Evolutionary conservation across 768 basidiomycete species (phyloP).

Genomic region (Sutorius australiensis): DNA sequence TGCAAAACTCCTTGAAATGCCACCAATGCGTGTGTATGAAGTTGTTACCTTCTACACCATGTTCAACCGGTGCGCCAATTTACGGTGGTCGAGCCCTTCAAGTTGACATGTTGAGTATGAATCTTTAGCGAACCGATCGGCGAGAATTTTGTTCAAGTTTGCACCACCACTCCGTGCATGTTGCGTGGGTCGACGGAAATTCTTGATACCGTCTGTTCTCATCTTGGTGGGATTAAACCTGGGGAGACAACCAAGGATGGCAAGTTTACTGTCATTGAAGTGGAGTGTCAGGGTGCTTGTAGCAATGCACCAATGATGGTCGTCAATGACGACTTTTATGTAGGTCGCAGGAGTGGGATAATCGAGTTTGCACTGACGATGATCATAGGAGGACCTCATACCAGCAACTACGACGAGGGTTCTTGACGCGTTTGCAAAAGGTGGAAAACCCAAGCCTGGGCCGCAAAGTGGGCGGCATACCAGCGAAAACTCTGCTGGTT

Average conservation of each 20-base stretch:
- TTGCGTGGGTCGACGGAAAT: constrained; percentile 89
- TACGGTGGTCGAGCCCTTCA: not conserved
- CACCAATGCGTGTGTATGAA: constrained; percentile 98
- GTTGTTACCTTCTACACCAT: constrained; percentile 99
- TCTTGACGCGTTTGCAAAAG: constrained; percentile 74
- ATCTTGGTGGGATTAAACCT: constrained; percentile 79
- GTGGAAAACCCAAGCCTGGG: constrained; percentile 87
- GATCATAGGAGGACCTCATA: constrained; percentile 75
- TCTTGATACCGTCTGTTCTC: constrained; percentile 74
- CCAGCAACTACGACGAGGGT: constrained; percentile 71
- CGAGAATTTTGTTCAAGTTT: constrained; percentile 92
- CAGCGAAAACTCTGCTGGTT: constrained; percentile 89
- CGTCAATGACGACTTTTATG: constrained; percentile 95
- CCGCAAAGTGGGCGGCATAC: constrained; percentile 86
- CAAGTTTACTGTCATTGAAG: constrained; percentile 96
- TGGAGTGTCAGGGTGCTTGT: constrained; percentile 98
- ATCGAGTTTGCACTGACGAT: constrained; percentile 7
- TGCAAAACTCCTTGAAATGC: constrained; percentile 89
- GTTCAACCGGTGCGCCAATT: constrained; percentile 85
- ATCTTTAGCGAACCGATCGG: constrained; percentile 82
- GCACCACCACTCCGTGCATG: constrained; percentile 99
- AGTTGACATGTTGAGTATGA: not conserved
- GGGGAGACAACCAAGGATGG: constrained; percentile 94
- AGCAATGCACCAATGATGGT: constrained; percentile 98
- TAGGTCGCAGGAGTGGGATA: constrained; percentile 35